Conservation (phyloP, 1,139 yeast species). For the Yamadazyma sp. region DNA sequence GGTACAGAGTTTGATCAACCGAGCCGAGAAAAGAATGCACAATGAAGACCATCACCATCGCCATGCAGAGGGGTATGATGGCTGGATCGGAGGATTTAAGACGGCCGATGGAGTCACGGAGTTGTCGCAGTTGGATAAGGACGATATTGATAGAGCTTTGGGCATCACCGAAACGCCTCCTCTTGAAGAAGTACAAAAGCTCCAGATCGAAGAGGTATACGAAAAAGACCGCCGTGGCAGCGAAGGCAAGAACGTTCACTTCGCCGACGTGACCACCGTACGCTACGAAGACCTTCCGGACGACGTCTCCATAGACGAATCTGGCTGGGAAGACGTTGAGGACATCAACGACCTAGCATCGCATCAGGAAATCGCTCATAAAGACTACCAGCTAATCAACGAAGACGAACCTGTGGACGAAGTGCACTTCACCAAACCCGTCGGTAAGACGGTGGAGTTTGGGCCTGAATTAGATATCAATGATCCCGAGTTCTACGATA, state of each 20-base stretch:
- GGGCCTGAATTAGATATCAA: constrained; percentile 53
- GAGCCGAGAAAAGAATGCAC: constrained; percentile 32
- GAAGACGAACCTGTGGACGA: constrained; percentile 13
- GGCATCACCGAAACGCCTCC: constrained; percentile 24
- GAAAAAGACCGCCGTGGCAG: too few species aligned
- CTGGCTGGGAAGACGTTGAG: constrained; percentile 44
- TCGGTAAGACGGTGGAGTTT: constrained; percentile 10
- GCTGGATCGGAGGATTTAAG: constrained; percentile 71
- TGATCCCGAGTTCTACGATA: constrained; percentile 76
- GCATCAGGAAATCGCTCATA: constrained; percentile 33
- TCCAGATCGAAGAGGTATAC: too few species aligned
- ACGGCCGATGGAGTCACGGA: constrained; percentile 35
- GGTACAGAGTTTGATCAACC: constrained; percentile 52
- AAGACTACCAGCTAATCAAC: constrained; percentile 43
- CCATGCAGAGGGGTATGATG: constrained; percentile 66
- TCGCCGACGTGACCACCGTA: constrained; percentile 42
- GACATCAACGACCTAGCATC: constrained; percentile 34
- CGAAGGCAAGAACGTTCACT: constrained; percentile 31
- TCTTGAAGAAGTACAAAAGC: neutral
- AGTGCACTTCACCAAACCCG: constrained; percentile 68
- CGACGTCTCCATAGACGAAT: constrained; percentile 30
- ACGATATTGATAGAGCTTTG: constrained; percentile 41
- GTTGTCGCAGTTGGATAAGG: constrained; percentile 35
- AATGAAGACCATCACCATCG: constrained; percentile 19
- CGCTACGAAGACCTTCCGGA: constrained; percentile 35